Base-by-base conservation (phyloP, 345 rosid species). In the Linum lewisii region DNA sequence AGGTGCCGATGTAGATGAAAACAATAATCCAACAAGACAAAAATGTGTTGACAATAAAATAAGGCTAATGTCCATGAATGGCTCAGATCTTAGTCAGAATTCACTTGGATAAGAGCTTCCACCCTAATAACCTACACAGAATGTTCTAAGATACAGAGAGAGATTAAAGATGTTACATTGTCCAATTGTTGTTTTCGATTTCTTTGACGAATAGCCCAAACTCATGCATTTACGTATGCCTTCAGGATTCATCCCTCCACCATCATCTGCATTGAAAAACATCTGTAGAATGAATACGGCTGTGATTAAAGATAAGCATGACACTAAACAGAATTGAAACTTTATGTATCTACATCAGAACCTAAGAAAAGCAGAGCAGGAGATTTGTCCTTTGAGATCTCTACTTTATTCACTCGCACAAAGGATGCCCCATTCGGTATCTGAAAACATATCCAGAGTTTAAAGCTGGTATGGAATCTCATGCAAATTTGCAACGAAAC, bases 181-280 rank as follows among this genome's bases (percentile, higher is more conserved):
- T 71, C 98, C 95, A 71, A 92, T 88, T 21, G 97, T 88, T 42
- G 81, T 80, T 53, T 83, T 88, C 19, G 91, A 73, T 71, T 88
- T 88, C 82, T 92, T 92, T 34, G 93, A 78, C n/a, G 98, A 92
- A 73, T 88, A 92, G 21, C 95, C 96, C 86, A 92, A 83, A 80
- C 96, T 92, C 97, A 92, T 82, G 71, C 97, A 92, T 73, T 86
- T 92, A 70, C 98, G 72, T 5, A 92, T 68, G 62, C 79, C 69
- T 54, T 77, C 78, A 19, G 98, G 95, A 77, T 80, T 79, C 98
- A 92, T 92, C 67, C 98, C 98, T 66, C 89, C 87, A 11, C 95
- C 98, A 75, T 92, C 95, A 81, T 92, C 98, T 92, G 76, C 60
- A 73, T 51, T 62, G 32, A 62, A 59, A 37, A 24, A 44, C 26